phyloP scores from a whole-genome alignment of 139 green algal genomes.

The Coelastrella sp. region DNA sequence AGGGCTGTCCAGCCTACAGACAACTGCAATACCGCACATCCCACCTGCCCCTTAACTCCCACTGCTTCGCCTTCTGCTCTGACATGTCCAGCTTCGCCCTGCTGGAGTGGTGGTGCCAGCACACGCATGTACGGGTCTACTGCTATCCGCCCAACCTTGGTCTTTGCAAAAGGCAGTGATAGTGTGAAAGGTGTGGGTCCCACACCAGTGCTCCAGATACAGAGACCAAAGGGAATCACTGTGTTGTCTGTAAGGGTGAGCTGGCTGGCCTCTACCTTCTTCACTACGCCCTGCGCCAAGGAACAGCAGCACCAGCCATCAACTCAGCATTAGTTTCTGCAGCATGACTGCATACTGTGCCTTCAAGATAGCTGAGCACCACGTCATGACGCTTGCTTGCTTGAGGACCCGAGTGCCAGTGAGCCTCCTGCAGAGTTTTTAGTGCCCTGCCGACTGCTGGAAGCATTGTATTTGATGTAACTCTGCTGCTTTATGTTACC shows the following conservation, averaged over 20 bases:
- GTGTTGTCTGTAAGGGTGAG: slow-evolving; percentile 78
- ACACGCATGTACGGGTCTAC: slow-evolving; percentile 65
- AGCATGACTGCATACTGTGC: not conserved
- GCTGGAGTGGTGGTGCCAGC: slow-evolving; percentile 51
- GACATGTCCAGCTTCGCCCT: not conserved
- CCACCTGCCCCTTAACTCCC: slow-evolving; percentile 9
- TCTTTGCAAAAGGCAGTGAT: slow-evolving; percentile 82
- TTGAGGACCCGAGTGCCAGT: not conserved
- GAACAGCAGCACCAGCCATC: not conserved
- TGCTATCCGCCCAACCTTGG: slow-evolving; percentile 23
- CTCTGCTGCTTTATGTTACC: not conserved
- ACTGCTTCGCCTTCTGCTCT: slow-evolving; percentile 34
- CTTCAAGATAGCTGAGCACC: not conserved
- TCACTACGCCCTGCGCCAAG: slow-evolving; percentile 69
- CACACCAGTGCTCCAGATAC: slow-evolving; percentile 86
- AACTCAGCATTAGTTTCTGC: not conserved
- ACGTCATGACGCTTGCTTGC: not conserved
- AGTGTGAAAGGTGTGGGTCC: slow-evolving; percentile 76
- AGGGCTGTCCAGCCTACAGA: too few species aligned
- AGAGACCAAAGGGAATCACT: slow-evolving; percentile 84
- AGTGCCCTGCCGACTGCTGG: too few species aligned
- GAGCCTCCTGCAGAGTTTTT: too few species aligned
- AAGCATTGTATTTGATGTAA: not conserved
- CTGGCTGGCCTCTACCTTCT: slow-evolving; percentile 59
- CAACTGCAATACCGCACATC: too few species aligned